These are phyloP conservation scores for Neobulgaria alba DNA, from an alignment of 2,329 filamentous ascomycete species.

Conservation along the genomic window DNA sequence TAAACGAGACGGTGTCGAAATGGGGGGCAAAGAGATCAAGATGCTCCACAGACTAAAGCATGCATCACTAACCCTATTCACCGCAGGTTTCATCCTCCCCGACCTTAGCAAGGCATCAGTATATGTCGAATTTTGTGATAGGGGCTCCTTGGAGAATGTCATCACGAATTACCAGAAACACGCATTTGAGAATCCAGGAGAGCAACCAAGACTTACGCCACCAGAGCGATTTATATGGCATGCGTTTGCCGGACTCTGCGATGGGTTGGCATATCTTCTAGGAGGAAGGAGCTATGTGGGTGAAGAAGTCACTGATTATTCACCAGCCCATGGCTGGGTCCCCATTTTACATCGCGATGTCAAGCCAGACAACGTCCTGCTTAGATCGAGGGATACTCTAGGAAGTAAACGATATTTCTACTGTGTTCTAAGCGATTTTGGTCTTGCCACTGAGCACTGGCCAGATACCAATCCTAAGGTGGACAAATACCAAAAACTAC, in stretches of 20 bases:
- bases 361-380: constrained; percentile 26
- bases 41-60: constrained; percentile 19
- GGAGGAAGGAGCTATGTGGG: constrained; percentile 10
- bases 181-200: background rate
- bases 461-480: constrained; percentile 1
- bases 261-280: constrained; percentile 23
- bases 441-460: constrained; percentile 18
- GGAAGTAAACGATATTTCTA: constrained; percentile 20
- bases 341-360: constrained; percentile 25
- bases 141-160: constrained; percentile 20
- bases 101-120: constrained; percentile 12
- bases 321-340: constrained; percentile 12
- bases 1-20: background rate
- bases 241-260: constrained; percentile 19
- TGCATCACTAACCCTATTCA: constrained; percentile 17
- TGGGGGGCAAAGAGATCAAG: constrained; percentile 14
- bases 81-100: constrained; percentile 14
- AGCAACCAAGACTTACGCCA: background rate
- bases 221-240: constrained; percentile 26
- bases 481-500: constrained; percentile 4
- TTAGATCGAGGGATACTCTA: constrained; percentile 18
- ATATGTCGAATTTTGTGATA: constrained; percentile 25
- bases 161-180: constrained; percentile 13
- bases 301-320: constrained; percentile 3
- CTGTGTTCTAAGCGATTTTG: constrained; percentile 24